These are phyloP conservation scores for Lipomyces starkeyi DNA, from an alignment of 805 yeast genomes.

Conservation along the genomic window DNA sequence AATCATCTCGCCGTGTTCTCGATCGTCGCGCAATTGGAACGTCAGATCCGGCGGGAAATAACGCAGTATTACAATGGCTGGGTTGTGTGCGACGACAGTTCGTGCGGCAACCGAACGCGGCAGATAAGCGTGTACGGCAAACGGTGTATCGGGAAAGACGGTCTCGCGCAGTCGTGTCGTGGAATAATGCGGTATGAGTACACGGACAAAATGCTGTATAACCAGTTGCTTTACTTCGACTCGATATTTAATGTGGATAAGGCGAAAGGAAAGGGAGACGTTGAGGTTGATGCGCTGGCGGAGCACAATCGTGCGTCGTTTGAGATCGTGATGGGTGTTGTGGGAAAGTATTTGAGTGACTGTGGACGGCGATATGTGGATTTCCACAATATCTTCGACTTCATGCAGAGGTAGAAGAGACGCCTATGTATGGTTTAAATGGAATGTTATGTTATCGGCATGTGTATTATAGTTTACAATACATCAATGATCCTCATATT, in stretches of 20 bases:
- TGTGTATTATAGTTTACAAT: no score
- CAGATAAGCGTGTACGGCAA: slow-evolving; percentile 90
- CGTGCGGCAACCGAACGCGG: slow-evolving; percentile 80
- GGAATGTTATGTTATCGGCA: no score
- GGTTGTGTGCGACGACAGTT: slow-evolving; percentile 81
- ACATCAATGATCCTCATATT: slow-evolving; percentile 12
- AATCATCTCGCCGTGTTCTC: slow-evolving; percentile 57
- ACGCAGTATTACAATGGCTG: slow-evolving; percentile 84
- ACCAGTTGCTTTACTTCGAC: slow-evolving; percentile 79
- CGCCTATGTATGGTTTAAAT: no score
- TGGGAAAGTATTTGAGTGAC: slow-evolving; percentile 72
- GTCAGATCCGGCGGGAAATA: slow-evolving; percentile 69
- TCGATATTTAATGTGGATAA: slow-evolving; percentile 82
- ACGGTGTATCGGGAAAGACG: slow-evolving; percentile 73
- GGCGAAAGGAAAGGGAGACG: slow-evolving; percentile 52
- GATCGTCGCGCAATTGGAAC: slow-evolving; percentile 75
- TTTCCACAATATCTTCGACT: slow-evolving; percentile 72
- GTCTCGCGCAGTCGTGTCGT: slow-evolving; percentile 67
- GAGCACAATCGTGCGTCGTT: slow-evolving; percentile 78
- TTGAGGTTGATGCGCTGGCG: slow-evolving; percentile 72
- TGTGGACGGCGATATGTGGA: slow-evolving; percentile 91
- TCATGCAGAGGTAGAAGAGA: slow-evolving; percentile 11
- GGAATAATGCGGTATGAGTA: slow-evolving; percentile 83
- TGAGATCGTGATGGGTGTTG: slow-evolving; percentile 59
- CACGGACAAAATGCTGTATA: slow-evolving; percentile 79